Base-by-base conservation (phyloP, 352 stramenopile genomes). In the Phytophthora melonis region DNA sequence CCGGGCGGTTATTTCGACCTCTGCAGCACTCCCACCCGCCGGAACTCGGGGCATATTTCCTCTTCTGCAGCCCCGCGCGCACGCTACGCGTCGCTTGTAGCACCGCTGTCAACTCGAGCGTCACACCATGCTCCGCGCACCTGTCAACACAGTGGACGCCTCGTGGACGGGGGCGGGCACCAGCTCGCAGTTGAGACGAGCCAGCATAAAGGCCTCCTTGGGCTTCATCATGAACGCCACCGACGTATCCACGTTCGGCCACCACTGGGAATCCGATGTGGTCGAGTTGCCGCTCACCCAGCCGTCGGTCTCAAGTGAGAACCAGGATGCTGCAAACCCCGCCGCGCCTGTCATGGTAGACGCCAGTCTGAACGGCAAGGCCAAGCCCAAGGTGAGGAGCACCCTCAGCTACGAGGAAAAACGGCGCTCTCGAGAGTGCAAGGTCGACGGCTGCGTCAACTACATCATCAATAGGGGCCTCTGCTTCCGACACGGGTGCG, bases 401-500 rank as follows among this genome's bases (percentile, higher is more conserved):
- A 30, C 32, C 4, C 61, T 68, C 34, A 54, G 30, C 23, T 49
- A 58, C 49, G 71, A 77, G 39, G 61, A 80, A 64, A 81, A 82
- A 64, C 68, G 74, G 4, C 59, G 70, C 50, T 72, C 72, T 13
- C 71, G 78, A 8, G 55, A 74, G 50, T 86, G 78, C 64, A 78
- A 75, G 50, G 50, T 80, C 23, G 68, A 76, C 30, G 78, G 72
- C 53, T 86, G 78, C 57, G 58, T 70, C 32, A 80, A 79, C 61
- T 86, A 86, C 69, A 79, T 80, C 47, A 79, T 86, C 62, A 79
- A 83, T 62, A 72, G 72, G 25, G 78, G 78, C 10, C 66, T 81
- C 18, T 86, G 79, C 73, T 78, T 83, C 32, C 66, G 76, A 34
- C 79, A 86, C 45, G 79, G 55, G 79, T 86, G 61, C 41, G 75